phyloP scores from a whole-genome alignment of 2,329 filamentous ascomycete genomes.

The Aspergillus spinulosporus region DNA sequence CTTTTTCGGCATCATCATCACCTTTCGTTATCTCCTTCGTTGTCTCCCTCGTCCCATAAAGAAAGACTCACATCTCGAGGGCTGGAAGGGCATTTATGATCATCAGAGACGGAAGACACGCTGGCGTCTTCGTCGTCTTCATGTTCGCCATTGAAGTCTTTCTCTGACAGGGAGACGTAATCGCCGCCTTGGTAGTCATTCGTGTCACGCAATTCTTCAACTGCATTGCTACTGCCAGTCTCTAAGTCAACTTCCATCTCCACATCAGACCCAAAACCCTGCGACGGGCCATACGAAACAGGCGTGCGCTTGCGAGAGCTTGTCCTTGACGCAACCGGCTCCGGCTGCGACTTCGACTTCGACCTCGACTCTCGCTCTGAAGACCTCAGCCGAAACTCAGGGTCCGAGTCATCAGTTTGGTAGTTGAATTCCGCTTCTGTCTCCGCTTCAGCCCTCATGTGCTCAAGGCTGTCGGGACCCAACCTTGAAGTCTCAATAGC shows the following conservation, averaged over 20 bases:
- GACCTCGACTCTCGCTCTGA: not conserved
- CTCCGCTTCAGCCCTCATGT: not conserved
- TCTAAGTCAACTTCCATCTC: slow-evolving; percentile 4
- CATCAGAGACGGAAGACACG: not conserved
- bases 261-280: not conserved
- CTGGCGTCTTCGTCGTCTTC: not conserved
- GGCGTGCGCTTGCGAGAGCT: slow-evolving; percentile 3
- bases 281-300: slow-evolving; percentile 2
- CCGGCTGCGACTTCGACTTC: not conserved
- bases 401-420: slow-evolving; percentile 2
- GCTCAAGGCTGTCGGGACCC: not conserved
- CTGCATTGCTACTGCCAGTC: not conserved
- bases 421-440: not conserved
- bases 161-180: not conserved
- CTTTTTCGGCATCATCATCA: not conserved
- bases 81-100: not conserved
- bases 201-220: not conserved
- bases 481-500: not conserved
- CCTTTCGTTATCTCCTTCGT: not conserved
- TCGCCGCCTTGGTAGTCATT: not conserved
- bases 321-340: not conserved
- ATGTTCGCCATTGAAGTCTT: not conserved
- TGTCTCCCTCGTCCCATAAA: not conserved
- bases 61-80: not conserved
- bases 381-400: not conserved